These are phyloP conservation scores for Thielaviopsis musarum DNA, from an alignment of 2,329 filamentous ascomycete genomes.

Conservation along the genomic window DNA sequence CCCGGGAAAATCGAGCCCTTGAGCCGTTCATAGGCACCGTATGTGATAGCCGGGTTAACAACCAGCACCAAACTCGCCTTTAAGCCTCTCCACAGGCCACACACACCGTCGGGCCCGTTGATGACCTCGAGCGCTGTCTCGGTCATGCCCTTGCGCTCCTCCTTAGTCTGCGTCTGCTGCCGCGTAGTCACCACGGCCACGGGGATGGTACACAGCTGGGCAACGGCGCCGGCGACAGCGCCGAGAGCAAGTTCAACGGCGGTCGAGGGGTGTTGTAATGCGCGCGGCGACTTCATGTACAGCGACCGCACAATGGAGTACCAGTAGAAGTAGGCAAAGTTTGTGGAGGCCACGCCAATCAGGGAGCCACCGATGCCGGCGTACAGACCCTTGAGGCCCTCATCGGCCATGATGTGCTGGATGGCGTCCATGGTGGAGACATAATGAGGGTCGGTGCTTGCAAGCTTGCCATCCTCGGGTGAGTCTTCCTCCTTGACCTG, in stretches of 20 bases:
- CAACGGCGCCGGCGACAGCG: slow-evolving; percentile 73
- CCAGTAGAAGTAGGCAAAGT: slow-evolving; percentile 99
- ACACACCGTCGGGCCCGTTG: slow-evolving; percentile 74
- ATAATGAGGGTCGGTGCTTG: slow-evolving; percentile 52
- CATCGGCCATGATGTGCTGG: slow-evolving; percentile 60
- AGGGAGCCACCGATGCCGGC: slow-evolving; percentile 75
- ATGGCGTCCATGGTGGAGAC: slow-evolving; percentile 78
- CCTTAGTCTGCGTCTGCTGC: slow-evolving; percentile 81
- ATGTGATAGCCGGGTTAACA: slow-evolving; percentile 92
- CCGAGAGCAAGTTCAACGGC: slow-evolving; percentile 70
- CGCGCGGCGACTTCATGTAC: slow-evolving; percentile 48
- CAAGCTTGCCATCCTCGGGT: slow-evolving; percentile 27
- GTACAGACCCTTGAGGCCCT: slow-evolving; percentile 72
- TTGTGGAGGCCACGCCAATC: slow-evolving; percentile 86
- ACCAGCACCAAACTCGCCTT: slow-evolving; percentile 93
- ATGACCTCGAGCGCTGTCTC: slow-evolving; percentile 83
- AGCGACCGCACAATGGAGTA: slow-evolving; percentile 75
- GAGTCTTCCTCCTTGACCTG: slow-evolving; percentile 40
- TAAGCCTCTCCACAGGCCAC: slow-evolving; percentile 82
- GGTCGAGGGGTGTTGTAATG: slow-evolving; percentile 47
- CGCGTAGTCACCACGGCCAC: slow-evolving; percentile 90
- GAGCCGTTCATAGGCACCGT: slow-evolving; percentile 86
- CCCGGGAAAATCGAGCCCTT: slow-evolving; percentile 63
- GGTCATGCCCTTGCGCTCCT: slow-evolving; percentile 68
- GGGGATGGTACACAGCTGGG: slow-evolving; percentile 91